Evolutionary conservation across 371 early-diverging fungal genomes (phyloP), one percentile per base, ranked within the genome.

Genomic region (Circinella minor): DNA sequence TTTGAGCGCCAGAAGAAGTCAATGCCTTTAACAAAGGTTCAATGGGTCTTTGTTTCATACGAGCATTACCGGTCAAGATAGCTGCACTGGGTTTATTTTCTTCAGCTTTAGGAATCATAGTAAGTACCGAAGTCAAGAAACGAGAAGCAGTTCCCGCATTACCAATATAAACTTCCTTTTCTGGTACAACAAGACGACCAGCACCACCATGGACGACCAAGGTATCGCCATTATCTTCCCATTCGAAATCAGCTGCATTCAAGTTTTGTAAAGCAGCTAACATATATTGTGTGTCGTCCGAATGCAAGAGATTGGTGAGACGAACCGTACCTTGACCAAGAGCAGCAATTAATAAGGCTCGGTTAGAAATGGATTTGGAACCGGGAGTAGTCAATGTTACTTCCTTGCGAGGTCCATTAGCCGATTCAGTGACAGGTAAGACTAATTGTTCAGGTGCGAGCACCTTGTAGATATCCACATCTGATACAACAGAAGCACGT

Each of bases 121-220:
- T 90, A 60, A 91, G 90, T 20, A 96, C 92, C 0, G 97, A 88
- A 7, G 98, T 94, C 68, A 99, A 85, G 87, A 99, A 99, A 55
- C 99, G 93, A 5, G 97, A 91, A 1, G 99, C 99, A 4, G 99
- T 99, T 60, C 99, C 99, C 3, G 99, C 99, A 75, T 99, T 99
- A 61, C 99, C 98, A 51, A 99, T 81, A 80, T 95, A 99, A 47
- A 99, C 77, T 69, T 95, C 96, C 20, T 79, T 78, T 65, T 81
- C 85, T 20, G 98, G 94, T 6, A 92, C 89, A n/a, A 82, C 80
- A 70, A 98, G 80, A 67, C 82, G 81, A 13, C 95, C 95, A 9
- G 91, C 91, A 34, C 85, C 84, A 61, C 98, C 98, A 4, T 82
- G 82, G 5, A 99, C 91, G 3, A 97, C 91, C 18, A 99, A 81